phyloP scores from a whole-genome alignment of 1,139 yeast species.

The Blastobotrys persicus region DNA sequence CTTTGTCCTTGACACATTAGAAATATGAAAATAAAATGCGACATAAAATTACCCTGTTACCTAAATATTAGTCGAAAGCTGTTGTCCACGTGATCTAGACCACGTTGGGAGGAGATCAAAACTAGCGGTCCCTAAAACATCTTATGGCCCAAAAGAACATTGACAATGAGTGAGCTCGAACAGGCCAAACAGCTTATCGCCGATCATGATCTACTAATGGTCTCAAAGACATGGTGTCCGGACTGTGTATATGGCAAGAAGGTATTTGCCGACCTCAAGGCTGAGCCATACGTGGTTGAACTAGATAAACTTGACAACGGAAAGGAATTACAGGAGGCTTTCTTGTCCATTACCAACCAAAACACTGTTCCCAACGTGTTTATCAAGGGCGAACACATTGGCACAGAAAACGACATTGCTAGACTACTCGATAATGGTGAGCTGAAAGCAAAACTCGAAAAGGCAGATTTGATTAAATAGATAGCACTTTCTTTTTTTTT shows the following conservation, averaged over 20 bases:
- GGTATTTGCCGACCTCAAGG: constrained; percentile 52
- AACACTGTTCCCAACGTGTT: constrained; percentile 74
- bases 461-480: constrained; percentile 21
- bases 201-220: constrained; percentile 50
- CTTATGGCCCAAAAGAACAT: too few relatives aligned
- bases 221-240: constrained; percentile 75
- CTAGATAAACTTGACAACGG: constrained; percentile 63
- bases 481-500: constrained; percentile 2
- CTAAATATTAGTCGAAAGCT: too few relatives aligned
- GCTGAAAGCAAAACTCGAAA: constrained; percentile 26
- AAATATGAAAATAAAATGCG: too few relatives aligned
- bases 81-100: too few relatives aligned
- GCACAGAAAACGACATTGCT: constrained; percentile 30
- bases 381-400: constrained; percentile 53
- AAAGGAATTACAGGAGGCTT: constrained; percentile 54
- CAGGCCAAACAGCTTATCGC: constrained; percentile 48
- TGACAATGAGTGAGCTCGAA: constrained; percentile 13
- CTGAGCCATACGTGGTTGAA: constrained; percentile 56
- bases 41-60: too few relatives aligned
- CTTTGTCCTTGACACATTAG: too few relatives aligned
- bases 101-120: too few relatives aligned
- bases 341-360: constrained; percentile 57
- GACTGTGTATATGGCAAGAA: constrained; percentile 64
- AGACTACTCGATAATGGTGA: constrained; percentile 30
- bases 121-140: too few relatives aligned